Evolutionary conservation across 441 rosid species (phyloP).

Genomic region (Biscutella laevigata): DNA sequence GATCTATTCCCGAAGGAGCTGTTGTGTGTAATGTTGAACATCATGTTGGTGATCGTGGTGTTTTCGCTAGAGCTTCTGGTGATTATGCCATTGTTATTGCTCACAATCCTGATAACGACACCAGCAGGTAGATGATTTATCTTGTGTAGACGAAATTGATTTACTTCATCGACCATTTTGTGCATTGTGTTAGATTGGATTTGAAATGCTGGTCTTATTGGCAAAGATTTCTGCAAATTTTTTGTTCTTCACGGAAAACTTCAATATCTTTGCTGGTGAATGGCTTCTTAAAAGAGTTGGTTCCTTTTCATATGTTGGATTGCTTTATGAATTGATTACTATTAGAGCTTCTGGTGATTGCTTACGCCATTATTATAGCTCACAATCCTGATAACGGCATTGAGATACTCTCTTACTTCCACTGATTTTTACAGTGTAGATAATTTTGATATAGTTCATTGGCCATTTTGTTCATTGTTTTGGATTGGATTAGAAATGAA

Average conservation of each 20-base stretch:
- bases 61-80: conserved; percentile 55
- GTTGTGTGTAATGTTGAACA: conserved; percentile 72
- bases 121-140: conserved; percentile 35
- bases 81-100: conserved; percentile 68
- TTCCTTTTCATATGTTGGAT: not conserved
- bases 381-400: too few species aligned
- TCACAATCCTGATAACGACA: conserved; percentile 75
- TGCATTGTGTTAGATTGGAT: not conserved
- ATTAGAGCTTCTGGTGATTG: too few species aligned
- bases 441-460: not conserved
- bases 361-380: too few species aligned
- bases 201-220: not conserved
- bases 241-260: not conserved
- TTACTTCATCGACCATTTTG: not conserved
- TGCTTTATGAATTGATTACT: not conserved
- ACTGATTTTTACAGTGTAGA: too few species aligned
- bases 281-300: not conserved
- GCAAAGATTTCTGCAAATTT: not conserved
- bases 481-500: not conserved
- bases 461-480: not conserved
- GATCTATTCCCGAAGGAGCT: conserved; percentile 71
- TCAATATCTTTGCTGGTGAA: not conserved
- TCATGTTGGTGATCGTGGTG: conserved; percentile 74
- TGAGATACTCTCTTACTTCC: too few species aligned
- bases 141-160: not conserved